phyloP scores from a whole-genome alignment of 1,284 basidiomycete genomes.

The Leucocoprinus gongylophorus region DNA sequence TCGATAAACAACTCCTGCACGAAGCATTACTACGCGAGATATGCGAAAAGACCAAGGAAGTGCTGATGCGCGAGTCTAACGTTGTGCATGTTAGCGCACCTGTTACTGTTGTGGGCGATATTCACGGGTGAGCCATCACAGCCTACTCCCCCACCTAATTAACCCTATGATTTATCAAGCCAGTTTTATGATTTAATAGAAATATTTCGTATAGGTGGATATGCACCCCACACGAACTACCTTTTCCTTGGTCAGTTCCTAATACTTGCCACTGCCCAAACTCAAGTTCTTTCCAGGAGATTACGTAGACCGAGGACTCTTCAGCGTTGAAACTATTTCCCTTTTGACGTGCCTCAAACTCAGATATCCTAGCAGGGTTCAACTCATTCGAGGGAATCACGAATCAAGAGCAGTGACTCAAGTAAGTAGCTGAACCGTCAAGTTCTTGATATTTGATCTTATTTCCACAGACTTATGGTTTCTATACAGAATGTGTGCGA shows the following conservation, averaged over 20 bases:
- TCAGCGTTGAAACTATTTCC: slow-evolving; percentile 98
- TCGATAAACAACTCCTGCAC: slow-evolving; percentile 88
- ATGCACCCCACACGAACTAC: slow-evolving; percentile 95
- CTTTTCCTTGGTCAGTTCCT: slow-evolving; percentile 76
- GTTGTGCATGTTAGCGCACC: slow-evolving; percentile 97
- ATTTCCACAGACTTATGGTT: slow-evolving; percentile 84
- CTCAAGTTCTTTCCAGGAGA: slow-evolving; percentile 55
- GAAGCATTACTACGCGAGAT: slow-evolving; percentile 92
- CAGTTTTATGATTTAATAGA: slow-evolving; percentile 99
- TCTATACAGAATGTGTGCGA: slow-evolving; percentile 96
- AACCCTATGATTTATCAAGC: slow-evolving; percentile 40
- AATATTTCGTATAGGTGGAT: slow-evolving; percentile 97
- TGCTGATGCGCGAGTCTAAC: slow-evolving; percentile 98
- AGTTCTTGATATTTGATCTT: slow-evolving; percentile 18
- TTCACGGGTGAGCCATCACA: slow-evolving; percentile 79
- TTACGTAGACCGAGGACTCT: slow-evolving; percentile 96
- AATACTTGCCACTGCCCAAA: slow-evolving; percentile 13
- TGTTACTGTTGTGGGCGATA: slow-evolving; percentile 99
- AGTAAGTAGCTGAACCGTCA: slow-evolving; percentile 40
- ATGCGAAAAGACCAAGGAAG: slow-evolving; percentile 97
- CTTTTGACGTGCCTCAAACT: slow-evolving; percentile 95
- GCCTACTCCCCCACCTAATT: slow-evolving; percentile 9
- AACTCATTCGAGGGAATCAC: slow-evolving; percentile 97
- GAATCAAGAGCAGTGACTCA: slow-evolving; percentile 98
- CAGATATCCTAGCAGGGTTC: slow-evolving; percentile 94